Base-by-base conservation (phyloP, 768 basidiomycete genomes). In the Mycena crocata region DNA sequence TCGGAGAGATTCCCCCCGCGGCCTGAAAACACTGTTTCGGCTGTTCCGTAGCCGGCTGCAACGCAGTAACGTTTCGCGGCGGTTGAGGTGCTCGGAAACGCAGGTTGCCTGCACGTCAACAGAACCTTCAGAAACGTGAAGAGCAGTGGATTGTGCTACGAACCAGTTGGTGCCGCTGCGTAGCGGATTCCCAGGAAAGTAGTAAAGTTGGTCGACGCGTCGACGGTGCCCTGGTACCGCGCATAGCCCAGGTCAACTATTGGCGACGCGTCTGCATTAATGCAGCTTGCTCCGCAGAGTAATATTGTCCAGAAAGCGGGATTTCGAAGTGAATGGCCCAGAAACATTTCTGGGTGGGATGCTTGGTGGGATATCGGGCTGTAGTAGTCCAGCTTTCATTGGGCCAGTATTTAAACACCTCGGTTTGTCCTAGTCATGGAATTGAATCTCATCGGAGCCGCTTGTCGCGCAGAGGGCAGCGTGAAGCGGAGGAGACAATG, bases 231-330 rank as follows among this genome's bases (percentile, higher is more conserved):
- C 55, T 74, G 76, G 52, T 77, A 77, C 56, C 57, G 54, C 5
- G 78, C 73, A 55, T 78, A 78, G 7, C 75, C 78, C 4, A 80
- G 70, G 50, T 80, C 73, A 28, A 79, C 73, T 19, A 73, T 65
- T n/a, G n/a, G n/a, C 6, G 74, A n/a, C n/a, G n/a, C n/a, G n/a
- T n/a, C n/a, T n/a, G n/a, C n/a, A n/a, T n/a, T n/a, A n/a, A n/a
- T n/a, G n/a, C n/a, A n/a, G n/a, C n/a, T n/a, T n/a, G n/a, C n/a
- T n/a, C n/a, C n/a, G n/a, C n/a, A n/a, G n/a, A n/a, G n/a, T n/a
- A n/a, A n/a, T n/a, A n/a, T n/a, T n/a, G n/a, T n/a, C n/a, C n/a
- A n/a, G n/a, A n/a, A n/a, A n/a, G n/a, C n/a, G n/a, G n/a, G n/a
- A n/a, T n/a, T n/a, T n/a, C n/a, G n/a, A n/a, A n/a, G n/a, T n/a